Percentiles rank a stretch among this genome's conserved stretches.
Evolutionary conservation across 768 basidiomycete species (phyloP).

Genomic region (Rhizopogon vinicolor): DNA sequence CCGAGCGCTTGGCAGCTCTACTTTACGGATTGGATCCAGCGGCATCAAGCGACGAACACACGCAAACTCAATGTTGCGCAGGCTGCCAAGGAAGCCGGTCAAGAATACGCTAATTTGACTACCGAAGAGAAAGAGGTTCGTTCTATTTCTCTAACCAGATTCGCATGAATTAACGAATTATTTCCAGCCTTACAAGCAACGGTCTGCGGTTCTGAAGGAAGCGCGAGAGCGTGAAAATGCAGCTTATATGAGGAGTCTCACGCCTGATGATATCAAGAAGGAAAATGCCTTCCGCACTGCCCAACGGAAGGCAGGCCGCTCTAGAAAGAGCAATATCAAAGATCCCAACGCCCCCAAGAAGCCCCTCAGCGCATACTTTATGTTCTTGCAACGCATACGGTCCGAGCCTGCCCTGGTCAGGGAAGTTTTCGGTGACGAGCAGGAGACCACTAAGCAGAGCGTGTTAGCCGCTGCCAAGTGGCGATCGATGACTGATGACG

Average conservation of each 20-base stretch:
- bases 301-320: slow-evolving; percentile 90
- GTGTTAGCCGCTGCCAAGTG: slow-evolving; percentile 90
- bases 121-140: slow-evolving; percentile 80
- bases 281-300: slow-evolving; percentile 91
- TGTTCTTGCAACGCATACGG: slow-evolving; percentile 90
- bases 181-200: slow-evolving; percentile 75
- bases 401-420: slow-evolving; percentile 69
- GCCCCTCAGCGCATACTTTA: slow-evolving; percentile 90
- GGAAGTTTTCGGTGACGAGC: slow-evolving; percentile 85
- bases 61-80: slow-evolving; percentile 94
- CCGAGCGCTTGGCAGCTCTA: slow-evolving; percentile 96
- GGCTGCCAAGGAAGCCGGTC: slow-evolving; percentile 91
- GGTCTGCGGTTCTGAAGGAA: slow-evolving; percentile 82
- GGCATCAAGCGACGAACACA: slow-evolving; percentile 71
- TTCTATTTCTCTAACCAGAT: slow-evolving; percentile 21
- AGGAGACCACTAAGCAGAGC: slow-evolving; percentile 93
- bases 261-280: slow-evolving; percentile 91
- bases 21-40: slow-evolving; percentile 93
- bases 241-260: slow-evolving; percentile 83
- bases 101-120: slow-evolving; percentile 78
- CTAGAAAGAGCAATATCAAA: slow-evolving; percentile 90
- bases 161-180: slow-evolving; percentile 7
- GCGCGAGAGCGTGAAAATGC: slow-evolving; percentile 76
- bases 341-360: slow-evolving; percentile 97
- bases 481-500: slow-evolving; percentile 90